Evolutionary conservation across 139 green algal species (phyloP).

Genomic region (Eudorina sp.): DNA sequence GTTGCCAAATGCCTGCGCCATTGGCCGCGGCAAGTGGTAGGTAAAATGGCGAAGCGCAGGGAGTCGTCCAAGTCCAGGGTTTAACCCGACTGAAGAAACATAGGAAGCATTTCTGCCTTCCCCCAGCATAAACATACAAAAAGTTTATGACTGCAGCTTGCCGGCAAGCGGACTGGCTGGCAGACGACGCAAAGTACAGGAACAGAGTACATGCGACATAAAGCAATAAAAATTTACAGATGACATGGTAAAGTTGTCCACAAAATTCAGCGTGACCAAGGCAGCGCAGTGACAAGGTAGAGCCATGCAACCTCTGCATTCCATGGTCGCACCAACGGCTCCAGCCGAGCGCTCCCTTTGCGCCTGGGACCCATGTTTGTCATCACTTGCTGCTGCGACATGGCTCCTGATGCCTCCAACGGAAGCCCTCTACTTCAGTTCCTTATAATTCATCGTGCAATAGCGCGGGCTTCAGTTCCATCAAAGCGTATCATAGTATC

Average conservation of each 20-base stretch:
- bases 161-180: too few species aligned
- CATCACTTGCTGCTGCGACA: conserved; percentile 37
- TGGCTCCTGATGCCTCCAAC: not conserved
- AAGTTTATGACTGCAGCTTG: too few species aligned
- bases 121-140: too few species aligned
- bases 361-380: conserved; percentile 27
- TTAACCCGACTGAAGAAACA: too few species aligned
- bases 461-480: not conserved
- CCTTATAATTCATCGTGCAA: conserved; percentile 3
- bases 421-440: not conserved
- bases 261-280: too few species aligned
- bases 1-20: conserved; percentile 12
- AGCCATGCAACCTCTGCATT: not conserved
- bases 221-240: not conserved
- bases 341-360: conserved; percentile 25
- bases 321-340: conserved; percentile 21
- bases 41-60: too few species aligned
- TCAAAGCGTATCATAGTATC: not conserved
- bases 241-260: too few species aligned
- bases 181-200: too few species aligned
- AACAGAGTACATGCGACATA: not conserved
- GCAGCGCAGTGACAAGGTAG: not conserved
- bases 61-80: too few species aligned
- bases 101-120: too few species aligned
- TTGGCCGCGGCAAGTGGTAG: too few species aligned